Conservation (phyloP, 208 protist genomes). For the Trypanosoma melophagium region DNA sequence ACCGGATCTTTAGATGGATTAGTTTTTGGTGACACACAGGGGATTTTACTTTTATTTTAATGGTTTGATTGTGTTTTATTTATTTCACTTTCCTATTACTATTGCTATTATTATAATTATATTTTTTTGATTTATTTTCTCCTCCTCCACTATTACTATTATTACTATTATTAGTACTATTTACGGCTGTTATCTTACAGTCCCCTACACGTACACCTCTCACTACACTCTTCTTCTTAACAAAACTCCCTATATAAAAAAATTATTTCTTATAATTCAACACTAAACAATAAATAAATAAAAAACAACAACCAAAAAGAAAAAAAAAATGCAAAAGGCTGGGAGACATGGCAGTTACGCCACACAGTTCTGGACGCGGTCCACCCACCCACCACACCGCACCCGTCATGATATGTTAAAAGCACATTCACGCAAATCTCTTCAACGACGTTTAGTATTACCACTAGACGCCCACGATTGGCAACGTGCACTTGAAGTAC, state of each 20-base stretch:
- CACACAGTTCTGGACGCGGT: constrained; percentile 72
- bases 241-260: too few relatives aligned
- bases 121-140: constrained; percentile 13
- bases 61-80: constrained; percentile 10
- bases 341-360: constrained; percentile 75
- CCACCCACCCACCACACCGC: constrained; percentile 23
- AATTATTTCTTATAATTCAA: too few relatives aligned
- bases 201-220: constrained; percentile 1
- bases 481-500: constrained; percentile 78
- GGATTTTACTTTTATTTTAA: too few relatives aligned
- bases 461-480: constrained; percentile 81
- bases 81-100: constrained; percentile 6
- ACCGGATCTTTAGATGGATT: too few relatives aligned
- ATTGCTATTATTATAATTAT: constrained; percentile 2
- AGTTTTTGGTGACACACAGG: too few relatives aligned
- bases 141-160: too few relatives aligned
- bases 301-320: too few relatives aligned
- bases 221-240: too few relatives aligned
- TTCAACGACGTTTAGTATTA: constrained; percentile 80
- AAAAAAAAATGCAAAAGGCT: constrained; percentile 34
- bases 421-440: constrained; percentile 58
- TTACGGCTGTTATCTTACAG: background rate
- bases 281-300: too few relatives aligned
- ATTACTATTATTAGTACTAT: background rate
- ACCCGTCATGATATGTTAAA: constrained; percentile 43